phyloP scores from a whole-genome alignment of 441 rosid species.

The Flueggea neowawraea region DNA sequence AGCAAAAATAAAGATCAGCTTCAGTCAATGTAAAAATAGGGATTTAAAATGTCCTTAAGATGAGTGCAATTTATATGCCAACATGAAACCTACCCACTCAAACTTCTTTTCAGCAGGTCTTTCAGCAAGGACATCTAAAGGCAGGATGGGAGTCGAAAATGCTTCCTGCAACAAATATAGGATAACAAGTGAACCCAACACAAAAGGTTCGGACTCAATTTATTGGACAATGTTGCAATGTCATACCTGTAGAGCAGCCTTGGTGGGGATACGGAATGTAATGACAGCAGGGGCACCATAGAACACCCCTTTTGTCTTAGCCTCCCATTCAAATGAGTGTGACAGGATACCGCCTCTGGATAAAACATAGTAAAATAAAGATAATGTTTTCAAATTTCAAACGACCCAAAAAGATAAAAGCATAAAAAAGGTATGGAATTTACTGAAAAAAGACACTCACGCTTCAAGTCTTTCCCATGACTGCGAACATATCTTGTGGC shows the following conservation, averaged over 20 bases:
- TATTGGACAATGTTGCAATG: background rate
- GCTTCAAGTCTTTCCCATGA: slow-evolving; percentile 98
- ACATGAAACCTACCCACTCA: slow-evolving; percentile 51
- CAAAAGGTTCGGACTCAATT: no score
- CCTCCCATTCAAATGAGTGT: slow-evolving; percentile 82
- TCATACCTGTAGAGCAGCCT: slow-evolving; percentile 79
- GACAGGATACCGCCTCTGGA: slow-evolving; percentile 82
- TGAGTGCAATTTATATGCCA: background rate
- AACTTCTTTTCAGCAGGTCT: slow-evolving; percentile 69
- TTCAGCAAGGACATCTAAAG: slow-evolving; percentile 85
- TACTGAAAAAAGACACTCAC: slow-evolving; percentile 43
- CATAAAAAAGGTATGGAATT: background rate
- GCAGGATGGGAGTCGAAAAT: slow-evolving; percentile 76
- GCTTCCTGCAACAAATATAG: slow-evolving; percentile 43
- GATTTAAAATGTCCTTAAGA: no score
- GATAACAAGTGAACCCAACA: no score
- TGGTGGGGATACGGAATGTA: slow-evolving; percentile 90
- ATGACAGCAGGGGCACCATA: slow-evolving; percentile 79
- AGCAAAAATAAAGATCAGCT: slow-evolving; percentile 12
- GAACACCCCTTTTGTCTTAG: slow-evolving; percentile 73
- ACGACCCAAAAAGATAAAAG: background rate
- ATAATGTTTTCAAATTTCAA: background rate
- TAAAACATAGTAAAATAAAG: background rate
- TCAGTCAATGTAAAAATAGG: slow-evolving; percentile 7
- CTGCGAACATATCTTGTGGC: slow-evolving; percentile 59